These are phyloP conservation scores for Penicillium ucsense DNA, from an alignment of 495 filamentous ascomycete species.

Conservation along the genomic window DNA sequence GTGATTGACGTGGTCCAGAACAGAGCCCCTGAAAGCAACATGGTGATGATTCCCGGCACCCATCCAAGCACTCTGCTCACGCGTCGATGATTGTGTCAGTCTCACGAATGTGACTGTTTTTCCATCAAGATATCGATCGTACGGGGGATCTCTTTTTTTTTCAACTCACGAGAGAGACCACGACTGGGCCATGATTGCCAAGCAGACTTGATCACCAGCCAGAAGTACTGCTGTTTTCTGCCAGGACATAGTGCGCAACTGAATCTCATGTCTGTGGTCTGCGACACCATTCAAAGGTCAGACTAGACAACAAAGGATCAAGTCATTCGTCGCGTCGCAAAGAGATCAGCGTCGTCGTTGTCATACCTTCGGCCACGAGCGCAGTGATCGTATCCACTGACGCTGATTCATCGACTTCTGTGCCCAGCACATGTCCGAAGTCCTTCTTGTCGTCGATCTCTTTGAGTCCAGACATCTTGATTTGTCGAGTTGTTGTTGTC, in stretches of 20 bases:
- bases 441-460: conserved; percentile 9
- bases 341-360: not conserved
- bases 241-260: conserved; percentile 40
- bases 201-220: conserved; percentile 36
- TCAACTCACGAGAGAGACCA: conserved; percentile 36
- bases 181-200: conserved; percentile 41
- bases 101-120: too few species aligned
- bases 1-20: conserved; percentile 38
- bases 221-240: conserved; percentile 37
- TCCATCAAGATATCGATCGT: too few species aligned
- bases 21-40: conserved; percentile 21
- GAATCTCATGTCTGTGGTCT: conserved; percentile 39
- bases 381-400: conserved; percentile 16
- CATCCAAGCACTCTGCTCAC: conserved; percentile 31
- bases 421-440: conserved; percentile 2
- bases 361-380: conserved; percentile 17
- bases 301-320: too few species aligned
- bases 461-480: not conserved
- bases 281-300: not conserved
- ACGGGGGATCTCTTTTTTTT: too few species aligned
- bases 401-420: conserved; percentile 6
- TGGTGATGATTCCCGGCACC: conserved; percentile 37
- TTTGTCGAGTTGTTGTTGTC: not conserved
- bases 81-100: not conserved
- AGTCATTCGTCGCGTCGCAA: too few species aligned